Evolutionary conservation across 1,284 basidiomycete species (phyloP).

Genomic region (Sporisorium scitamineum): DNA sequence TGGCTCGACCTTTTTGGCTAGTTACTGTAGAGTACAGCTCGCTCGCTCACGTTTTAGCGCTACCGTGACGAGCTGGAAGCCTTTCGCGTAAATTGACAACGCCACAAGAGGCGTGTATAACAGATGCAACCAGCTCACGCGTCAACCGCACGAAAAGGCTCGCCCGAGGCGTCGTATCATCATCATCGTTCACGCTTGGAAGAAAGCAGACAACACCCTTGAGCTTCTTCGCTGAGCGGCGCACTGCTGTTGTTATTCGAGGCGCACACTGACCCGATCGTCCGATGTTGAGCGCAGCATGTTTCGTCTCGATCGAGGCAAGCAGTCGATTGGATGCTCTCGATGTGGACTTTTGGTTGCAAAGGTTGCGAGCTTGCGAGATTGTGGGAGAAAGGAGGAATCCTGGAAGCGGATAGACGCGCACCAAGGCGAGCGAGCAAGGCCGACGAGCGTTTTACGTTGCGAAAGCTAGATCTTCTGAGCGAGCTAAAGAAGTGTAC

Average conservation of each 20-base stretch:
- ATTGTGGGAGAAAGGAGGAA: neutral
- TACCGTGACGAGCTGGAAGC: constrained; percentile 5
- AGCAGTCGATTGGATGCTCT: neutral
- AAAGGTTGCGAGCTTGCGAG: neutral
- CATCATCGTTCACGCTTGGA: too few species aligned
- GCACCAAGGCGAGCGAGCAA: neutral
- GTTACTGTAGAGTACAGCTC: too few species aligned
- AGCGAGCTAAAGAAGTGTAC: neutral
- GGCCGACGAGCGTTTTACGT: neutral
- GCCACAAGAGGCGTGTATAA: constrained; percentile 14
- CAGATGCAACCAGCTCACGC: constrained; percentile 27
- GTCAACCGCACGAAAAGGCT: constrained; percentile 44
- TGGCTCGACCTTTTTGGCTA: neutral
- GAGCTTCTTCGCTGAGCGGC: neutral
- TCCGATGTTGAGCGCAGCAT: neutral
- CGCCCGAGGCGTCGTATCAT: neutral
- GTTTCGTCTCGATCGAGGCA: neutral
- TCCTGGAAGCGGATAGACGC: neutral
- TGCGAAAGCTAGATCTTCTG: neutral
- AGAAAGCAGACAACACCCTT: too few species aligned
- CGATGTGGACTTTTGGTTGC: neutral
- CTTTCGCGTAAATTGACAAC: constrained; percentile 48
- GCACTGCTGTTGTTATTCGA: neutral
- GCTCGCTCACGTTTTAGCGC: neutral
- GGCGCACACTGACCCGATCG: neutral